Evolutionary conservation across 1,139 yeast genomes (phyloP).

Genomic region (Nadsonia commutata): DNA sequence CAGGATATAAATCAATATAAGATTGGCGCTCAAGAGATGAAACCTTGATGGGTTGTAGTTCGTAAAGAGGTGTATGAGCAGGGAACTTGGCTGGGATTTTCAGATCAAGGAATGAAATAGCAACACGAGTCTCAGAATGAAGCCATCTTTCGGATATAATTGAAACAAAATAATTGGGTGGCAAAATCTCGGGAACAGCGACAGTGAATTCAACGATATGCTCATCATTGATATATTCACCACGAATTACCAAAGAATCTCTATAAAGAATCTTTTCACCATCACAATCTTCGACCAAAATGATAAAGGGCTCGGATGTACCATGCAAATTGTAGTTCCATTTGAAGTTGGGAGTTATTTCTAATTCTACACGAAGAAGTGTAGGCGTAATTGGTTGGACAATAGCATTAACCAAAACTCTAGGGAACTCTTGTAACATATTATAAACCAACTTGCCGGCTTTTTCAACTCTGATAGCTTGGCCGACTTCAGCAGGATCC

Average conservation of each 20-base stretch:
- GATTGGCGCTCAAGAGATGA: conserved; percentile 34
- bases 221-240: conserved; percentile 34
- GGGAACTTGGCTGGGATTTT: conserved; percentile 58
- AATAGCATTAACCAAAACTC: conserved; percentile 38
- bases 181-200: conserved; percentile 33
- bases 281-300: conserved; percentile 71
- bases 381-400: conserved; percentile 69
- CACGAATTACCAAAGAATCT: conserved; percentile 41
- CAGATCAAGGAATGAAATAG: conserved; percentile 43
- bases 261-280: conserved; percentile 57
- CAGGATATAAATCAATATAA: conserved; percentile 23
- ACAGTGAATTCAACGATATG: conserved; percentile 55
- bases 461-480: conserved; percentile 60
- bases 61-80: conserved; percentile 41
- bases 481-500: conserved; percentile 64
- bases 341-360: conserved; percentile 53
- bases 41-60: conserved; percentile 35
- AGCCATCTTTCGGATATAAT: conserved; percentile 76
- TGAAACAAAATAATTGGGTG: conserved; percentile 59
- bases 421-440: conserved; percentile 59
- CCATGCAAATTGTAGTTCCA: conserved; percentile 64
- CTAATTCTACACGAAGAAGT: conserved; percentile 49
- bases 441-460: conserved; percentile 50
- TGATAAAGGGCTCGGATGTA: conserved; percentile 44
- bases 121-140: conserved; percentile 51